phyloP scores from a whole-genome alignment of 2,329 filamentous ascomycete genomes.

The Ophiobolus disseminans region DNA sequence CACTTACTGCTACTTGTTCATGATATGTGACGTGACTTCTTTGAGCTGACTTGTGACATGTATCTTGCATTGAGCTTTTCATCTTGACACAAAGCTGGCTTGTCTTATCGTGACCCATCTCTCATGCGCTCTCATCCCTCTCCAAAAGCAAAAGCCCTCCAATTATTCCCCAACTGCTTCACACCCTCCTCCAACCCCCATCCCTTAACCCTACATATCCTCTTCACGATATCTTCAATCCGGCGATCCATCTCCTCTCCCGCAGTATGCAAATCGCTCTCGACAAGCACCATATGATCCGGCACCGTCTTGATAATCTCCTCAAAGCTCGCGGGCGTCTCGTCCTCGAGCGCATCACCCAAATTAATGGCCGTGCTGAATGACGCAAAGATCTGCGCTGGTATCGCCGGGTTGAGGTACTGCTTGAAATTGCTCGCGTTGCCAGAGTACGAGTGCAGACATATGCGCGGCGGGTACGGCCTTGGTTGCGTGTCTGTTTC shows the following conservation, averaged over 20 bases:
- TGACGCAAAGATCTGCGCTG: constrained; percentile 82
- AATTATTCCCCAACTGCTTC: constrained; percentile 73
- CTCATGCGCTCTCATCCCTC: neutral
- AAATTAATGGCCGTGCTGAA: constrained; percentile 88
- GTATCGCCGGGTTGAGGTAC: constrained; percentile 76
- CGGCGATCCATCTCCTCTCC: constrained; percentile 80
- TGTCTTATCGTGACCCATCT: neutral
- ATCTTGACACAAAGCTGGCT: neutral
- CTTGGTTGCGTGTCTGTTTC: constrained; percentile 46
- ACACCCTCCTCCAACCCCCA: constrained; percentile 80
- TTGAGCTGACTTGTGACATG: no score
- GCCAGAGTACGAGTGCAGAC: constrained; percentile 92
- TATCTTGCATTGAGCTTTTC: no score
- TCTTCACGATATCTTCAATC: constrained; percentile 77
- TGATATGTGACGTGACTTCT: no score
- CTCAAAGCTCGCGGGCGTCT: constrained; percentile 61
- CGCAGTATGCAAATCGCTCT: constrained; percentile 88
- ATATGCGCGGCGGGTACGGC: constrained; percentile 85
- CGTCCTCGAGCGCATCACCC: constrained; percentile 54
- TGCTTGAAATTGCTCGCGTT: constrained; percentile 76
- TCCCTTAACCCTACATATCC: constrained; percentile 76
- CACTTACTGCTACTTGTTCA: no score
- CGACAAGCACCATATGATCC: constrained; percentile 78
- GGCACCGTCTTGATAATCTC: constrained; percentile 76
- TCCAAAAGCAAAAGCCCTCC: constrained; percentile 77